A percentile compares a stretch with the other conserved stretches of the same genome.
phyloP scores from a whole-genome alignment of 495 filamentous ascomycete species.

The Penicillium fimorum region DNA sequence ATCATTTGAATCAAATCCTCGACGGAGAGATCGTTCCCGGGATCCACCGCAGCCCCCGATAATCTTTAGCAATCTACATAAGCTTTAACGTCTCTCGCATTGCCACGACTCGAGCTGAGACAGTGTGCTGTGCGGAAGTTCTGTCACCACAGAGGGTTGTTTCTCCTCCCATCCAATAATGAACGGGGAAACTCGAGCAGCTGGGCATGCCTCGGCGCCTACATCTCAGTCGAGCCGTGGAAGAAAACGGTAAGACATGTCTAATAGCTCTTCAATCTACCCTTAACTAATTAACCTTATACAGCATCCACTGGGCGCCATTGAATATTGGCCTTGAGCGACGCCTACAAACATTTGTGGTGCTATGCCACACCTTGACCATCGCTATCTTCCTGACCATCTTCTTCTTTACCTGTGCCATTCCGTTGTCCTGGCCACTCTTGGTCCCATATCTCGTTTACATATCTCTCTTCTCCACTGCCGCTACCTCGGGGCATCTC shows the following conservation, averaged over 20 bases:
- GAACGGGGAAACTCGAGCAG: neutral
- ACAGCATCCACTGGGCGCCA: constrained; percentile 79
- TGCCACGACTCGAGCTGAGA: neutral
- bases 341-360: constrained; percentile 81
- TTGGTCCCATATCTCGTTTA: constrained; percentile 89
- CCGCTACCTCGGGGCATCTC: constrained; percentile 69
- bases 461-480: constrained; percentile 71
- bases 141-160: neutral
- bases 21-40: neutral
- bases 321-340: constrained; percentile 81
- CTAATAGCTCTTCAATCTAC: neutral
- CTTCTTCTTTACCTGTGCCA: constrained; percentile 90
- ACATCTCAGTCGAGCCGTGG: constrained; percentile 3
- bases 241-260: constrained; percentile 4
- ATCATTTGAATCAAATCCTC: neutral
- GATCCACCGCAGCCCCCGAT: neutral
- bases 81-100: neutral
- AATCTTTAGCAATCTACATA: neutral
- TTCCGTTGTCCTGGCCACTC: constrained; percentile 88
- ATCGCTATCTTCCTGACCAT: constrained; percentile 71
- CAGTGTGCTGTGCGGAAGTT: neutral
- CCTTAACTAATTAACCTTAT: neutral
- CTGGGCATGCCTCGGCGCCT: neutral
- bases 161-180: neutral
- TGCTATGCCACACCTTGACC: constrained; percentile 80